phyloP scores from a whole-genome alignment of 1,139 yeast genomes.

The Nakaseomyces nivariensis region DNA sequence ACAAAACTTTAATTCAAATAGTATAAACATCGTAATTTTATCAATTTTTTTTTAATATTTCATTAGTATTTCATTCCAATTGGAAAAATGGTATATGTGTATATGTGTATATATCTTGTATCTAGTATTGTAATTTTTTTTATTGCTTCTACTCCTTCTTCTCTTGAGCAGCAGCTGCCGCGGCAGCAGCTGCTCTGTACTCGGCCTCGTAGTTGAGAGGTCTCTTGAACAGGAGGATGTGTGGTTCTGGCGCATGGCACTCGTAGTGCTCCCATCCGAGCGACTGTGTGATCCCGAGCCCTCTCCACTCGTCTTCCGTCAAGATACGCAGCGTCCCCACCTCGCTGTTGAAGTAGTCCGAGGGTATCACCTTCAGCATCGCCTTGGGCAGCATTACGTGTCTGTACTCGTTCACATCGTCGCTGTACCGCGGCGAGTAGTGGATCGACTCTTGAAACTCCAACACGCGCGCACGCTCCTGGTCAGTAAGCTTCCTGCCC shows the following conservation, averaged over 20 bases:
- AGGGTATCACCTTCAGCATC: conserved; percentile 92
- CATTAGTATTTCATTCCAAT: neutral
- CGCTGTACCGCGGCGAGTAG: conserved; percentile 85
- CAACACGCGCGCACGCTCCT: conserved; percentile 76
- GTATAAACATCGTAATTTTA: neutral
- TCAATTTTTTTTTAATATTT: neutral
- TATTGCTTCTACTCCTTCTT: conserved; percentile 8
- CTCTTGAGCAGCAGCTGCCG: conserved; percentile 18
- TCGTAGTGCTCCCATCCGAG: conserved; percentile 98
- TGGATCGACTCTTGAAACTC: conserved; percentile 93
- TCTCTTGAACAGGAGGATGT: conserved; percentile 79
- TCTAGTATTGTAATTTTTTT: neutral
- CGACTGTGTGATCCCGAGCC: conserved; percentile 93
- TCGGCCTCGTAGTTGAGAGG: conserved; percentile 34
- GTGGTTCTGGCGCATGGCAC: conserved; percentile 98
- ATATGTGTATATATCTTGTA: too few species aligned
- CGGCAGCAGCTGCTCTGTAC: conserved; percentile 25
- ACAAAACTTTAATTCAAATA: neutral
- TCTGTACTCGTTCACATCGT: conserved; percentile 80
- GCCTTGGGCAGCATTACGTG: conserved; percentile 96
- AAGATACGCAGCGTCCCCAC: conserved; percentile 89
- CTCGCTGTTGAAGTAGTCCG: conserved; percentile 89
- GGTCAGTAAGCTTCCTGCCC: conserved; percentile 64
- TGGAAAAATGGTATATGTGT: neutral
- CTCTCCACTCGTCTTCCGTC: conserved; percentile 97